Base-by-base conservation (phyloP, 2,329 filamentous ascomycete genomes). In the Pseudovirgaria hyperparasitica region DNA sequence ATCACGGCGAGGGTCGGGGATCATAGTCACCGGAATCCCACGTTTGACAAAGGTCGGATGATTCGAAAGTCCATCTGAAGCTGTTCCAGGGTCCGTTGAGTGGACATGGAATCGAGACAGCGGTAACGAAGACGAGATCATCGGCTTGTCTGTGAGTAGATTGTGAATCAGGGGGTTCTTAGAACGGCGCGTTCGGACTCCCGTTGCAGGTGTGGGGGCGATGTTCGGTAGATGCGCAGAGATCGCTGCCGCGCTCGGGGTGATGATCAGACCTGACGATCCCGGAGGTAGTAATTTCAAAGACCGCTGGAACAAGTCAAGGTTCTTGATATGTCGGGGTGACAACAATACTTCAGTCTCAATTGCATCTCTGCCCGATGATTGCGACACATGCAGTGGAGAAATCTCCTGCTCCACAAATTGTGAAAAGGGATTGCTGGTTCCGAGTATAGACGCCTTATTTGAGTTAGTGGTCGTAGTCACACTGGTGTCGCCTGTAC, bases 151-250 rank as follows among this genome's bases (percentile, higher is more conserved):
- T 2, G 90, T 98, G 7, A 98, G 67, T 2, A 98, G 71, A 43
- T 94, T 96, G 55, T 98, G 85, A 23, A 98, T 90, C 2, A 98
- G 62, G 0, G 86, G 85, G 42, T 98, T 98, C 44, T 70, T 70
- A 31, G 72, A 68, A 52, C 67, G 58, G 50, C 67, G 63, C 28
- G 68, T 72, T 31, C 61, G 61, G 32, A 72, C 62, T 26, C 64
- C 62, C 5, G 60, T 33, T 28, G 45, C 29, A 34, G 44, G 23
- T 37, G 21, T 26, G 5, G 45, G 34, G 15, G 37, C 39, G 4
- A 40, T 37, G 5, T 34, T 37, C 13, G 39, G 30, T 11, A 27
- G 39, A 21, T 48, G 48, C 9, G 62, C 54, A 18, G 67, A 70
- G 33, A 65, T 71, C 34, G 86, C 84, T 9, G 85, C 86, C 44